Evolutionary conservation across 139 green algal genomes (phyloP).

Genomic region (Chlamydomonas sphaeroides): DNA sequence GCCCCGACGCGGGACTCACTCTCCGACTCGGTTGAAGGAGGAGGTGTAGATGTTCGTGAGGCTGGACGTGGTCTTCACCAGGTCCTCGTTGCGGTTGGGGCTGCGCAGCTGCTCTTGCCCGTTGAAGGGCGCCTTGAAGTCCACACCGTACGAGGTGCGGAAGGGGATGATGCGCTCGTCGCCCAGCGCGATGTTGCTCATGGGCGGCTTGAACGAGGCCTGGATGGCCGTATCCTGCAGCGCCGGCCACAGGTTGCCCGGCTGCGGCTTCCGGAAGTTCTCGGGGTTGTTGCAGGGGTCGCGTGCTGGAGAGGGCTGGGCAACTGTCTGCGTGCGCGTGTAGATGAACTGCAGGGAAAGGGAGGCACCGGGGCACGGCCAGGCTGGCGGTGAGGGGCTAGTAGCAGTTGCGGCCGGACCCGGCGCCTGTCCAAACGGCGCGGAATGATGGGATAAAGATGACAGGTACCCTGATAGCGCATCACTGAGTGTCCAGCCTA

Average conservation of each 20-base stretch:
- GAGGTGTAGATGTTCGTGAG: slow-evolving; percentile 72
- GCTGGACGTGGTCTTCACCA: slow-evolving; percentile 62
- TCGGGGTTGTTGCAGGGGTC: slow-evolving; percentile 75
- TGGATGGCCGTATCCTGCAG: slow-evolving; percentile 64
- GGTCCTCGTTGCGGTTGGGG: slow-evolving; percentile 82
- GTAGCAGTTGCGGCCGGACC: no score
- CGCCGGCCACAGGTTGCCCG: slow-evolving; percentile 72
- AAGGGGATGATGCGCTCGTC: slow-evolving; percentile 76
- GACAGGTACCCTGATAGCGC: no score
- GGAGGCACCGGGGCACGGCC: no score
- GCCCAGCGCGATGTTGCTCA: slow-evolving; percentile 72
- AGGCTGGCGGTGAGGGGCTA: no score
- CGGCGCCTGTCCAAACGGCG: no score
- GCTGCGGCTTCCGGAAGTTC: slow-evolving; percentile 58
- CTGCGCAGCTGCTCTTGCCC: slow-evolving; percentile 63
- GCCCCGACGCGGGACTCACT: slow-evolving; percentile 71
- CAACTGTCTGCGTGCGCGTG: slow-evolving; percentile 55
- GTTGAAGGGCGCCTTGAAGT: slow-evolving; percentile 76
- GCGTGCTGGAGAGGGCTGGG: slow-evolving; percentile 36
- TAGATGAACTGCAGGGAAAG: no score
- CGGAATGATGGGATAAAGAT: no score
- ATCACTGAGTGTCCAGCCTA: no score
- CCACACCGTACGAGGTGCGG: slow-evolving; percentile 70
- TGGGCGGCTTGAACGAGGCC: slow-evolving; percentile 69
- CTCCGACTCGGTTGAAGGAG: slow-evolving; percentile 77